A percentile compares a stretch with the other conserved stretches of the same genome.
Conservation (phyloP, 2,329 filamentous ascomycete genomes). For the Elsinoe arachidis region DNA sequence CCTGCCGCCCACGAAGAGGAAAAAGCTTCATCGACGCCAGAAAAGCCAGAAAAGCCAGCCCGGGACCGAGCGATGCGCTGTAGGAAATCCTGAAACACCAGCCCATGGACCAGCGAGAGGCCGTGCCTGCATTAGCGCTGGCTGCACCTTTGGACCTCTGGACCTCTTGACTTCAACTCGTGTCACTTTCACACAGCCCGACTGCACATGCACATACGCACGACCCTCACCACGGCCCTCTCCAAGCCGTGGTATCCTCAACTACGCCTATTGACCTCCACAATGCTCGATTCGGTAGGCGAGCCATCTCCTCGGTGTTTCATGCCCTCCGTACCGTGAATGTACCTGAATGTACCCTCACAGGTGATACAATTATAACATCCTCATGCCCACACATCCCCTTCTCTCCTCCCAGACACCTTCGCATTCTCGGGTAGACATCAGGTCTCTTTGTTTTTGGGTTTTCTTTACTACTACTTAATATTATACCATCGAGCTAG, state of each 20-base stretch:
- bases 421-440: conserved; percentile 10
- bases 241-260: not conserved
- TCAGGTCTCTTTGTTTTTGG: conserved; percentile 6
- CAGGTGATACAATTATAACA: conserved; percentile 1
- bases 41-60: not conserved
- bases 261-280: not conserved
- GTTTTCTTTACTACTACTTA: conserved; percentile 8
- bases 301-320: conserved; percentile 8
- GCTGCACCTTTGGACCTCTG: not conserved
- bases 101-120: not conserved
- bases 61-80: conserved; percentile 7
- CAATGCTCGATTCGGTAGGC: not conserved
- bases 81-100: not conserved
- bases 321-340: not conserved
- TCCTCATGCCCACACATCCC: not conserved
- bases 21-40: not conserved
- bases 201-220: not conserved
- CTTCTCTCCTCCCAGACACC: not conserved
- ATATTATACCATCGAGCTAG: not conserved
- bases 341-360: not conserved
- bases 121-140: conserved; percentile 8
- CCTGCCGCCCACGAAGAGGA: not conserved
- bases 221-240: not conserved
- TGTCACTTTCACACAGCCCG: conserved; percentile 7
- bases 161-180: conserved; percentile 3